Percentiles rank a stretch among this genome's conserved stretches.
Evolutionary conservation across 306 rosid species (phyloP).

Genomic region (Styphnolobium japonicum): DNA sequence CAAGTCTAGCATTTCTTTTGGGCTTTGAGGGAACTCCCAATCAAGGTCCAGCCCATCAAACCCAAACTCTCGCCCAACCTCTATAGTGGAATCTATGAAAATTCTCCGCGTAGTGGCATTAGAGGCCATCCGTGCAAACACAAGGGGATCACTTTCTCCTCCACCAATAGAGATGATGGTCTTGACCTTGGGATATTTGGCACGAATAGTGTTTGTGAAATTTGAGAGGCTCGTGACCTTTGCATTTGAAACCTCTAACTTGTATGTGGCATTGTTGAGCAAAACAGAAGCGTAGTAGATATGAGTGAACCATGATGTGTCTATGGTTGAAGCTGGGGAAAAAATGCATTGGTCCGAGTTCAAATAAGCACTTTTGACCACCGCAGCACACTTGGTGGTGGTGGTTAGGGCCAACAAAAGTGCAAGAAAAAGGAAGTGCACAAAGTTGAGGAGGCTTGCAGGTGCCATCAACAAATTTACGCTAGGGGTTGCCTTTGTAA

Average conservation of each 20-base stretch:
- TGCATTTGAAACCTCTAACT: constrained; percentile 26
- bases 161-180: constrained; percentile 49
- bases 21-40: constrained; percentile 51
- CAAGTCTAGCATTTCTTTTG: constrained; percentile 38
- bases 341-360: constrained; percentile 16
- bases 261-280: constrained; percentile 29
- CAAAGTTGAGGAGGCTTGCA: not conserved
- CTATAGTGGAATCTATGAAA: constrained; percentile 43
- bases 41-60: constrained; percentile 62
- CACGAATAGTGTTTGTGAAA: constrained; percentile 36
- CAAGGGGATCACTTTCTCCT: not conserved
- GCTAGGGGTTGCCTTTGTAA: no score
- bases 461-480: not conserved
- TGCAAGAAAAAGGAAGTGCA: not conserved
- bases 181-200: constrained; percentile 29
- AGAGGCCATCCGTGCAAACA: constrained; percentile 40
- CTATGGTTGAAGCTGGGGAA: constrained; percentile 44
- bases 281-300: constrained; percentile 42
- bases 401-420: not conserved
- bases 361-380: constrained; percentile 44
- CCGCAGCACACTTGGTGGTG: not conserved
- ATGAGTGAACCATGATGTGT: constrained; percentile 49
- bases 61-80: constrained; percentile 41
- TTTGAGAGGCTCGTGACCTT: constrained; percentile 24
- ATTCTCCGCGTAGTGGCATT: constrained; percentile 24